Base-by-base conservation (phyloP, 192 early-diverging fungal species). In the Umbelopsis vinacea region DNA sequence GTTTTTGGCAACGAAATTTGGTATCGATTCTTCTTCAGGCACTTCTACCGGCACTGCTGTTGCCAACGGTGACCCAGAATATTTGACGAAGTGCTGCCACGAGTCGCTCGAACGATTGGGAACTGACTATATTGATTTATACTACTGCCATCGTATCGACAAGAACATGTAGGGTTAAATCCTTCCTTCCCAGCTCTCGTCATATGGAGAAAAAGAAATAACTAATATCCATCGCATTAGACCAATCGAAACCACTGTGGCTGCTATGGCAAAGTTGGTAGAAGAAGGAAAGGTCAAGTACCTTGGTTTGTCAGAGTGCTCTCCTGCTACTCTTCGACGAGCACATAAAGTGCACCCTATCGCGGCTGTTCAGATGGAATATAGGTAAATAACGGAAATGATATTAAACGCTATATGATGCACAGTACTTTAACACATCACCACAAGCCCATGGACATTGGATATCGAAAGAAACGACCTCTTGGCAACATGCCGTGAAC, bases 81-180 rank as follows among this genome's bases (percentile, higher is more conserved):
- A 88, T 78, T 79, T 86, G n/a, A 74, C 72, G 21, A 45, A 76
- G 29, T 12, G 57, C 10, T 73, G 53, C 24, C 67, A 60, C 11
- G 26, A 69, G 2, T 71, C 70, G 38, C 50, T 81, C 14, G 68
- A 79, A 52, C 52, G 70, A n/a, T 67, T 82, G 7, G 78, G 74
- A 6, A 57, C 76, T 3, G 77, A 82, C 54, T 29, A 40, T 9
- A 84, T 91, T 53, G 87, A 93, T 81, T 72, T 93, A 19, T 81
- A 91, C 29, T 90, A 88, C 72, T 89, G 90, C 33, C 93, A 95
- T 77, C 80, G 92, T 17, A 90, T 89, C 7, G 93, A 76, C 24
- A 52, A 66, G 6, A 19, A 50, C 5, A 19, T 21, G 48, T 50
- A 50, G 15, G 48, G 4, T 43, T 29, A 29, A 29, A 29, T 29